Percentiles rank a stretch among this genome's conserved stretches.
Conservation (phyloP, 805 yeast species). For the Monosporozyma yasuniensis region DNA sequence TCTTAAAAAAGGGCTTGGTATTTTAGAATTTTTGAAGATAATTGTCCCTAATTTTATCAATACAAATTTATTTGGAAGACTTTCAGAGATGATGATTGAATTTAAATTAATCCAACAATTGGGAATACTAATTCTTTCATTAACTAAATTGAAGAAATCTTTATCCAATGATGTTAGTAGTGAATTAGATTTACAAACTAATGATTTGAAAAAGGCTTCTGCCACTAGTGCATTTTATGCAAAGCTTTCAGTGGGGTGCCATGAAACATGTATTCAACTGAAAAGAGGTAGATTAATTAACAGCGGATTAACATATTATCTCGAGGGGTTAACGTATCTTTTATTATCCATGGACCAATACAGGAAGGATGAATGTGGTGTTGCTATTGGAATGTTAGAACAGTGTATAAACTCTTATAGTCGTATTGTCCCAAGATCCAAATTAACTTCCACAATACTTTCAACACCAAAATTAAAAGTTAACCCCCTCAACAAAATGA, state of each 20-base stretch:
- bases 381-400: conserved; percentile 26
- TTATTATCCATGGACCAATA: conserved; percentile 25
- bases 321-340: conserved; percentile 19
- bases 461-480: conserved; percentile 4
- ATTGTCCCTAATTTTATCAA: neutral
- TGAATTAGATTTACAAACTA: conserved; percentile 24
- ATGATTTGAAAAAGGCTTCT: conserved; percentile 22
- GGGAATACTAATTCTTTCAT: conserved; percentile 23
- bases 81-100: conserved; percentile 9
- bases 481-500: conserved; percentile 4
- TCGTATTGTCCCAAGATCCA: conserved; percentile 12
- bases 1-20: conserved; percentile 22
- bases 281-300: conserved; percentile 5
- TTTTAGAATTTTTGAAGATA: conserved; percentile 11
- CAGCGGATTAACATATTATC: conserved; percentile 10
- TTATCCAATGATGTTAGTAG: conserved; percentile 17
- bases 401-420: conserved; percentile 13
- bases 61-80: neutral
- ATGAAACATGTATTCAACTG: conserved; percentile 10
- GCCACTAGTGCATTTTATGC: conserved; percentile 20
- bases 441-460: conserved; percentile 11
- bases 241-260: conserved; percentile 25
- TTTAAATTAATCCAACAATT: conserved; percentile 23
- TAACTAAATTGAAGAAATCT: conserved; percentile 22
- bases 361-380: conserved; percentile 18